These are phyloP conservation scores for Olyra latifolia DNA, from an alignment of 176 grass and related monocot species.

Conservation along the genomic window DNA sequence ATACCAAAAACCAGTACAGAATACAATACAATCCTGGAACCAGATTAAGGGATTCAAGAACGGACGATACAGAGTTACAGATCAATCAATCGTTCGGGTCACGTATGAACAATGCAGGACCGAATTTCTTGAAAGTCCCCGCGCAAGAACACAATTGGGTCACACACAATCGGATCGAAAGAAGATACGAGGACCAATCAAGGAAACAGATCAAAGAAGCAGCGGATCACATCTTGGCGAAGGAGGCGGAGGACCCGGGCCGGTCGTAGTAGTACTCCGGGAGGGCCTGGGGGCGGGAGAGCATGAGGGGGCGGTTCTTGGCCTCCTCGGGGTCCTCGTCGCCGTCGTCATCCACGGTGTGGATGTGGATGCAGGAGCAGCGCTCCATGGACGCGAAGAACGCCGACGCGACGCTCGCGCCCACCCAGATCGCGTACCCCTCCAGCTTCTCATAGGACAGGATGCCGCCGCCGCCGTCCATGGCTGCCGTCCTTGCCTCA, in stretches of 20 bases:
- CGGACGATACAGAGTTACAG: constrained; percentile 4
- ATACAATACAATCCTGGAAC: background rate
- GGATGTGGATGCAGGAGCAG: constrained; percentile 86
- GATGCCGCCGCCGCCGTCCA: constrained; percentile 43
- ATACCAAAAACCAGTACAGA: background rate
- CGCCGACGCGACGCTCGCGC: constrained; percentile 53
- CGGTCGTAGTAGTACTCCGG: constrained; percentile 53
- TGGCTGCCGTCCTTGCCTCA: background rate
- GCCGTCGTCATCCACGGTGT: constrained; percentile 70
- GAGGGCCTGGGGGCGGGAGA: constrained; percentile 50
- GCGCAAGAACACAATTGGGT: background rate
- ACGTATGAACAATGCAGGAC: background rate
- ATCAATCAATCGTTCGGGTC: background rate
- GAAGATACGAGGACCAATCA: background rate
- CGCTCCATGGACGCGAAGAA: constrained; percentile 82
- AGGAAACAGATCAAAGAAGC: constrained; percentile 18
- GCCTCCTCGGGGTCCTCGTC: constrained; percentile 68
- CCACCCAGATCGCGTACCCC: constrained; percentile 60
- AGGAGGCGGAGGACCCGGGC: constrained; percentile 37
- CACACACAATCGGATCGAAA: background rate
- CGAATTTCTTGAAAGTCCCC: background rate
- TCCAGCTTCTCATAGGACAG: constrained; percentile 45
- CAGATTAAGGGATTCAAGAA: background rate
- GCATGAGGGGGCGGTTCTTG: constrained; percentile 64
- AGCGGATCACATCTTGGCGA: constrained; percentile 49